Base-by-base conservation (phyloP, 768 basidiomycete genomes). In the Lactarius tabidus region DNA sequence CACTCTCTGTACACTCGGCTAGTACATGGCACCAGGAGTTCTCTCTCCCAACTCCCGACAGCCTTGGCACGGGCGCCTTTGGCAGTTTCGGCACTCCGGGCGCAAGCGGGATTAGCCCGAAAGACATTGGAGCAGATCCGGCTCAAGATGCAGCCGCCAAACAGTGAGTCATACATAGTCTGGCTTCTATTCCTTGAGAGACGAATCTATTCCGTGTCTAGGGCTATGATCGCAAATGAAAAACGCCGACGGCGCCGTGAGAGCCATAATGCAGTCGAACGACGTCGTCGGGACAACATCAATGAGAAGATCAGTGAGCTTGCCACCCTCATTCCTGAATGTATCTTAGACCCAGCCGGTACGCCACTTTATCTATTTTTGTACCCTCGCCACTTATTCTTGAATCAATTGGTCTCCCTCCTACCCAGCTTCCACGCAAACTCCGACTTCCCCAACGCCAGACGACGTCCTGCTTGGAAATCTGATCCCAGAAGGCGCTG, bases 281-380 rank as follows among this genome's bases (percentile, higher is more conserved):
- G 94, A 20, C 77, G 94, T 31, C 72, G 94, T 65, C 75, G 94
- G 56, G 94, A 97, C 73, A 95, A 95, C 74, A 97, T 97, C 75
- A 97, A 97, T 76, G 94, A 97, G 77, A 92, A 93, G 76, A 97
- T 97, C 70, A 84, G 84, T 43, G 94, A 97, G 74, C 83, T 97
- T 1, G 90, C 94, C 23, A 89, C 89, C 26, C 80, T 97, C 53
- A 89, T 97, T 66, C 94, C 94, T 1, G 93, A 93, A 74, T 88
- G 87, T 71, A 81, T 95, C 76, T 79, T 94, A 45, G 91, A 93
- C 67, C 77, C 81, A 58, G 78, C 79, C 45, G 80, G 78, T 77
- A 70, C 45, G 76, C 65, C 14, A 57, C 29, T 53, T 67, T 63
- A 57, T 39, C 55, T 56, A 45, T 54, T 43, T 56, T 59, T 59